Conservation (phyloP, 2,329 filamentous ascomycete genomes). For the Beauveria sp. region DNA sequence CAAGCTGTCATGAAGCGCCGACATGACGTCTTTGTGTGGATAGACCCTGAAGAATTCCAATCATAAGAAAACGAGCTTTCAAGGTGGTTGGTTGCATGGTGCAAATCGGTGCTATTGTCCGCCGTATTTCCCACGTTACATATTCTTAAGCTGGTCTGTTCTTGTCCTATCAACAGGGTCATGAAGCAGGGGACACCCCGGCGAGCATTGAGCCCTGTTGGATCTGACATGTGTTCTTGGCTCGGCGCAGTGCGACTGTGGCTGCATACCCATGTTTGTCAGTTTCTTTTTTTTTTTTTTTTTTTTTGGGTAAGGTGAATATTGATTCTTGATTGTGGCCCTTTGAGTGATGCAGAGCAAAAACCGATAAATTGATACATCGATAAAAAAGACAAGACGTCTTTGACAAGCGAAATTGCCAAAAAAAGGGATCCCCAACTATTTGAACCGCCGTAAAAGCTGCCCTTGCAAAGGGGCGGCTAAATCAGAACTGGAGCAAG, state of each 20-base stretch:
- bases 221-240: too few species aligned
- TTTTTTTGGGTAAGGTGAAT: not conserved
- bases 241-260: too few species aligned
- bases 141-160: not conserved
- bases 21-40: not conserved
- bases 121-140: not conserved
- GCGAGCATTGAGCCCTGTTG: too few species aligned
- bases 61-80: not conserved
- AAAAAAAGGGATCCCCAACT: not conserved
- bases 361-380: not conserved
- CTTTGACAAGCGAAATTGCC: not conserved
- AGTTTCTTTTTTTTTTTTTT: too few species aligned
- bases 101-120: not conserved
- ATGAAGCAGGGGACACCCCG: not conserved
- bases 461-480: not conserved
- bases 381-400: not conserved
- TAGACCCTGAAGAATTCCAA: not conserved
- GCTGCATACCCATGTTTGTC: too few species aligned
- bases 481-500: not conserved
- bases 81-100: not conserved
- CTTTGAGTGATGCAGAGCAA: not conserved
- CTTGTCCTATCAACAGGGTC: not conserved
- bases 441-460: not conserved
- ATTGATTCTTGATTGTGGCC: not conserved
- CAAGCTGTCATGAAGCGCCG: not conserved